Evolutionary conservation across 306 rosid species (phyloP).

Genomic region (Quercus bicolor): DNA sequence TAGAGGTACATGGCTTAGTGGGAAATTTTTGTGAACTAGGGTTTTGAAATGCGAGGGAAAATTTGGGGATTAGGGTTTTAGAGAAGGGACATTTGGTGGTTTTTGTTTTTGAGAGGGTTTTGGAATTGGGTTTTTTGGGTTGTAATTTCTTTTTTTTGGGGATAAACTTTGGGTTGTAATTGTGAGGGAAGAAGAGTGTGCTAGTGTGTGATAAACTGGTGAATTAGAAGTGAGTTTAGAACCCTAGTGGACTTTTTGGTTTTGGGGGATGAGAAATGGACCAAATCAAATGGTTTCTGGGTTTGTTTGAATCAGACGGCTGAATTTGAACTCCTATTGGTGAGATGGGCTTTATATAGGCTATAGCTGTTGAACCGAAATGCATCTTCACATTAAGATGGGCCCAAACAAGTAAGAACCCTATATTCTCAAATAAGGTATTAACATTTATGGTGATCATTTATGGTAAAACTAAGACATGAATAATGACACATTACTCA

Average conservation of each 20-base stretch:
- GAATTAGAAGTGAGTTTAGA: background rate
- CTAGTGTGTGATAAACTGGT: background rate
- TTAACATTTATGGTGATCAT: too few relatives aligned
- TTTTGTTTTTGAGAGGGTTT: background rate
- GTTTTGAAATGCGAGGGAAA: conserved; percentile 1
- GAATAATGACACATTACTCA: too few relatives aligned
- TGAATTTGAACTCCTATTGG: background rate
- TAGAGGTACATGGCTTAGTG: conserved; percentile 70
- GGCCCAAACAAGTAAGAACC: too few relatives aligned
- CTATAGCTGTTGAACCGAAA: too few relatives aligned
- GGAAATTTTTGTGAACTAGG: background rate
- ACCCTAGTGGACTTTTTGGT: background rate
- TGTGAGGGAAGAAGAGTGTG: background rate
- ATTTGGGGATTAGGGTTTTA: background rate
- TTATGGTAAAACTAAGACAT: too few relatives aligned
- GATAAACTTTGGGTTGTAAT: background rate
- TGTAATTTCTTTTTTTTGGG: background rate
- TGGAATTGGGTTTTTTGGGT: background rate
- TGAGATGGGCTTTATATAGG: too few relatives aligned
- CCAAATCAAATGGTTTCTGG: background rate
- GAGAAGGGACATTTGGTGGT: background rate
- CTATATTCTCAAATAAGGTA: too few relatives aligned
- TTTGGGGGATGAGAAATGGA: background rate
- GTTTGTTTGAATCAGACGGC: background rate
- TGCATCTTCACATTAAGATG: too few relatives aligned